phyloP scores from a whole-genome alignment of 1,284 basidiomycete species.

The Boletus smithii region DNA sequence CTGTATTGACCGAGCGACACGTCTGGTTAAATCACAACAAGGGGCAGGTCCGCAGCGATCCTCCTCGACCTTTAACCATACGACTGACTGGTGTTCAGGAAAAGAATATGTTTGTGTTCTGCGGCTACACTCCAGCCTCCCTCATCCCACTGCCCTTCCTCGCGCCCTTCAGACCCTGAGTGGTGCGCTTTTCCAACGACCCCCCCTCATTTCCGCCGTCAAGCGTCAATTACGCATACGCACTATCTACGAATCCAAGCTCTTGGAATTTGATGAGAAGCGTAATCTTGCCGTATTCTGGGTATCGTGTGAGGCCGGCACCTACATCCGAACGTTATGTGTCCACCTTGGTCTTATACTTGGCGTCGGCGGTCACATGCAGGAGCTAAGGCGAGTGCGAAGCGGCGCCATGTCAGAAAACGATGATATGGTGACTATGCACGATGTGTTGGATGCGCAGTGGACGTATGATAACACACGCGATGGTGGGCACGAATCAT shows the following conservation, averaged over 20 bases:
- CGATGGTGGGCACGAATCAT: slow-evolving; percentile 61
- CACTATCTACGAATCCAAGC: slow-evolving; percentile 95
- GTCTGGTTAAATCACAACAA: slow-evolving; percentile 98
- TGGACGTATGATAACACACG: slow-evolving; percentile 99
- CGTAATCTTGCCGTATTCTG: slow-evolving; percentile 97
- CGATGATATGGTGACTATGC: slow-evolving; percentile 99
- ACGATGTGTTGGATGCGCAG: slow-evolving; percentile 98
- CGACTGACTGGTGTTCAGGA: slow-evolving; percentile 45
- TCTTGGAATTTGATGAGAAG: slow-evolving; percentile 98
- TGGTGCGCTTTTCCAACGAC: slow-evolving; percentile 98
- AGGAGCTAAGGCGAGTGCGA: slow-evolving; percentile 93
- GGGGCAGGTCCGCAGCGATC: slow-evolving; percentile 67
- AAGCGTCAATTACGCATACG: slow-evolving; percentile 98
- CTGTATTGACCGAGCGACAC: slow-evolving; percentile 98
- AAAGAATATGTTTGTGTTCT: slow-evolving; percentile 99
- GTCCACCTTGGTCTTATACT: slow-evolving; percentile 94
- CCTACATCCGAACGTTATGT: slow-evolving; percentile 97
- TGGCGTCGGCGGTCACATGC: slow-evolving; percentile 99
- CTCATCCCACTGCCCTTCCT: slow-evolving; percentile 82
- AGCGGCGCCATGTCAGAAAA: slow-evolving; percentile 96
- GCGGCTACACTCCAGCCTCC: slow-evolving; percentile 82
- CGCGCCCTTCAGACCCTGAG: slow-evolving; percentile 95
- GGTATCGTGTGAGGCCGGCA: slow-evolving; percentile 98
- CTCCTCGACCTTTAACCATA: slow-evolving; percentile 1
- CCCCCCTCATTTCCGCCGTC: slow-evolving; percentile 97